Conservation (phyloP, 1,139 yeast genomes). For the Zygoascus sp. region DNA sequence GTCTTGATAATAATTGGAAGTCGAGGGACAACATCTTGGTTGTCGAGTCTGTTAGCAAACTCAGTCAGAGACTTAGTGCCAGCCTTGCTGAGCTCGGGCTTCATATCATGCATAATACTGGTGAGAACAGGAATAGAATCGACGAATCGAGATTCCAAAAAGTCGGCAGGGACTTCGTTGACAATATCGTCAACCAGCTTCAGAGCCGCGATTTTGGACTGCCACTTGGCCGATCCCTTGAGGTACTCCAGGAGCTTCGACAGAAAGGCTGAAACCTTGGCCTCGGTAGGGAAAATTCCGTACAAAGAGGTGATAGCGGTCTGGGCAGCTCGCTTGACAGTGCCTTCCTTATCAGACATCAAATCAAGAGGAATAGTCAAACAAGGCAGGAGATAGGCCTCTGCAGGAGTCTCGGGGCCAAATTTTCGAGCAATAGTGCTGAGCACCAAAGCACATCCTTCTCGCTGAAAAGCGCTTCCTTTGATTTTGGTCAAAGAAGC, state of each 20-base stretch:
- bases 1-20: constrained; percentile 82
- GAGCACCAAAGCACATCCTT: constrained; percentile 63
- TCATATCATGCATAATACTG: constrained; percentile 88
- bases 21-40: constrained; percentile 85
- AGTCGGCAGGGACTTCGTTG: constrained; percentile 79
- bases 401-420: constrained; percentile 58
- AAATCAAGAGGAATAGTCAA: constrained; percentile 56
- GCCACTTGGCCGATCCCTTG: constrained; percentile 88
- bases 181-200: constrained; percentile 64
- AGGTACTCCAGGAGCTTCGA: constrained; percentile 60
- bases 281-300: constrained; percentile 72
- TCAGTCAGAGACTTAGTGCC: constrained; percentile 67
- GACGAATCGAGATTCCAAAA: constrained; percentile 75
- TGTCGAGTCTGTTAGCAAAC: constrained; percentile 80
- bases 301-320: constrained; percentile 55
- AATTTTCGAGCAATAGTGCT: constrained; percentile 63
- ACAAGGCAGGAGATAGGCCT: constrained; percentile 63
- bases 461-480: constrained; percentile 68
- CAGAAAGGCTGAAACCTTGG: constrained; percentile 64
- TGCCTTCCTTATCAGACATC: constrained; percentile 79
- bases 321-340: constrained; percentile 74
- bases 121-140: constrained; percentile 79
- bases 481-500: constrained; percentile 68
- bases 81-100: constrained; percentile 88
- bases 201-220: constrained; percentile 77